Evolutionary conservation across 176 grass and related monocot species (phyloP).

Genomic region (Eleusine indica): DNA sequence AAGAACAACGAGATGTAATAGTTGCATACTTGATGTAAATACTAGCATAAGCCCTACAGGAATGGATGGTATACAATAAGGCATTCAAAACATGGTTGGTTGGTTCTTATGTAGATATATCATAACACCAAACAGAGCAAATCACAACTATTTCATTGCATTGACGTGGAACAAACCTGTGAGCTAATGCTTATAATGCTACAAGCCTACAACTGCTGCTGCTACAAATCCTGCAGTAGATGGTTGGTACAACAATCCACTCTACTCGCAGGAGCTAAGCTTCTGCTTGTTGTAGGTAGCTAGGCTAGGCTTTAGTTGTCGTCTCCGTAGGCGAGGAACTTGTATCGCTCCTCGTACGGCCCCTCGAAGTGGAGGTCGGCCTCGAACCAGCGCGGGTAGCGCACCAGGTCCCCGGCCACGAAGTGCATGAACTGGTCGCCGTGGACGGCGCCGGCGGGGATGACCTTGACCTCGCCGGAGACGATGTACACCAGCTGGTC

Average conservation of each 20-base stretch:
- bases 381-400: slow-evolving; percentile 92
- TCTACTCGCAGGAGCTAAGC: background rate
- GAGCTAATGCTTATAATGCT: background rate
- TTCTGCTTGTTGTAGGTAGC: background rate
- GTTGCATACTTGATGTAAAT: background rate
- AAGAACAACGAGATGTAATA: background rate
- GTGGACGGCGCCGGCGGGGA: slow-evolving; percentile 71
- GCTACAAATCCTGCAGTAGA: background rate
- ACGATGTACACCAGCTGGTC: slow-evolving; percentile 92
- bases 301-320: slow-evolving; percentile 37
- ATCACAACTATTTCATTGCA: background rate
- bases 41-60: background rate
- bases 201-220: background rate
- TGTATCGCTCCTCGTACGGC: slow-evolving; percentile 88
- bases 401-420: slow-evolving; percentile 83
- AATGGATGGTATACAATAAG: background rate
- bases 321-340: slow-evolving; percentile 82
- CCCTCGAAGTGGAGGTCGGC: slow-evolving; percentile 93
- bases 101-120: too few relatives aligned
- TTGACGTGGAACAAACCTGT: background rate
- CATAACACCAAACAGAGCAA: background rate
- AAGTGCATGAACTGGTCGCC: slow-evolving; percentile 87
- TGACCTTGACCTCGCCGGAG: slow-evolving; percentile 82
- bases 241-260: background rate
- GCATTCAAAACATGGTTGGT: too few relatives aligned